These are phyloP conservation scores for Alternaria consortialis DNA, from an alignment of 2,329 filamentous ascomycete genomes.

Conservation along the genomic window DNA sequence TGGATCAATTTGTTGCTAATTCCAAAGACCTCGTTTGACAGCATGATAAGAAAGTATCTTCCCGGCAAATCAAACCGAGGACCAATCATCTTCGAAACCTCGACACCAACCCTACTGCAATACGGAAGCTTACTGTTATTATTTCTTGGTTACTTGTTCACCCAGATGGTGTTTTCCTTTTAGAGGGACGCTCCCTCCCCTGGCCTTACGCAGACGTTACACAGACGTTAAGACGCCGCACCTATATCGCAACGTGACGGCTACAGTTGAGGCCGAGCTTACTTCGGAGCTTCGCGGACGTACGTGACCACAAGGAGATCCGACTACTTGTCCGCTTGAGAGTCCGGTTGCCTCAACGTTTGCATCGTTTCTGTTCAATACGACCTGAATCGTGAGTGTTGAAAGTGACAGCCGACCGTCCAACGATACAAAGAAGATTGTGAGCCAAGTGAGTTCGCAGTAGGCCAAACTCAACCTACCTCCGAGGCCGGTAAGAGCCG, in stretches of 20 bases:
- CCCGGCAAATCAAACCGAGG: background rate
- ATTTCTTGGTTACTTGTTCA: background rate
- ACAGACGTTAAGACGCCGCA: background rate
- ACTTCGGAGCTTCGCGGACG: background rate
- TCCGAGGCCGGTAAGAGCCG: conserved; percentile 2
- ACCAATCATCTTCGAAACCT: background rate
- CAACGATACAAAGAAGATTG: background rate
- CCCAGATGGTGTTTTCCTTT: background rate
- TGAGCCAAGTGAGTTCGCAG: background rate
- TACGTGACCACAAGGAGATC: background rate
- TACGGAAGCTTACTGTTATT: background rate
- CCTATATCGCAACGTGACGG: background rate
- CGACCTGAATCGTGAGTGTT: background rate
- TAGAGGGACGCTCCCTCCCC: background rate
- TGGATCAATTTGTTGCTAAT: background rate
- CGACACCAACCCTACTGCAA: background rate
- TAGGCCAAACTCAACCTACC: background rate
- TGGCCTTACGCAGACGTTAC: background rate
- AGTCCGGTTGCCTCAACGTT: background rate
- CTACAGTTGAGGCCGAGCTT: background rate
- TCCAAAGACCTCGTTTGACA: background rate
- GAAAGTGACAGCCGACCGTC: background rate
- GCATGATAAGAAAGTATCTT: background rate
- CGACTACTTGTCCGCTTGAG: background rate
- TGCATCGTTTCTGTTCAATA: background rate